Evolutionary conservation across 257 asterid genomes (phyloP).

Genomic region (Fraxinus pennsylvanica): DNA sequence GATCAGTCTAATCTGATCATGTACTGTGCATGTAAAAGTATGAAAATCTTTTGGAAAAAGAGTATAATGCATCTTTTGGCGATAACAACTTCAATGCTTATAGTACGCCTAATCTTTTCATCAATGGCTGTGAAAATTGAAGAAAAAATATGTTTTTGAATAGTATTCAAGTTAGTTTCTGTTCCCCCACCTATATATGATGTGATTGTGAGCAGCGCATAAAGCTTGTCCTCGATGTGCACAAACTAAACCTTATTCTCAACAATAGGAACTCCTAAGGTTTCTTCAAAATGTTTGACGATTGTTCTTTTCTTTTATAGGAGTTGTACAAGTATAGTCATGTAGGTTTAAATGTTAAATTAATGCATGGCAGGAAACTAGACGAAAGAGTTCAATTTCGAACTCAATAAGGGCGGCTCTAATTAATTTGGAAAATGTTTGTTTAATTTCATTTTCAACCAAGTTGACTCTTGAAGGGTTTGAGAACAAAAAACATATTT

Average conservation of each 20-base stretch:
- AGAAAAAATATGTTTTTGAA: too few relatives aligned
- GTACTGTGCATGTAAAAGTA: not conserved
- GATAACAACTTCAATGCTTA: too few relatives aligned
- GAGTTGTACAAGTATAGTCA: not conserved
- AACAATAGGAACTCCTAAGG: not conserved
- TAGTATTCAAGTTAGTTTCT: too few relatives aligned
- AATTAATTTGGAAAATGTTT: not conserved
- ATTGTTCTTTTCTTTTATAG: not conserved
- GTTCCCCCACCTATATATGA: too few relatives aligned
- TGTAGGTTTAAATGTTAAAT: not conserved
- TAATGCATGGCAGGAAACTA: not conserved
- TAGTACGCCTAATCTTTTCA: too few relatives aligned
- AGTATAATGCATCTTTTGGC: too few relatives aligned
- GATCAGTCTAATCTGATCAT: not conserved
- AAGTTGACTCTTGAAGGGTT: not conserved
- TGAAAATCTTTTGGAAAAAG: not conserved
- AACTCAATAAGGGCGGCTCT: slow-evolving; percentile 3
- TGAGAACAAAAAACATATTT: not conserved
- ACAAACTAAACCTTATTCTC: not conserved
- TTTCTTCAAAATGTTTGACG: not conserved
- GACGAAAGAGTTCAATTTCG: not conserved
- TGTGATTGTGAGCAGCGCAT: too few relatives aligned
- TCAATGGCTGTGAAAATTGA: too few relatives aligned
- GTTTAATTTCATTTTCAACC: not conserved
- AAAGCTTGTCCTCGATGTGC: too few relatives aligned